phyloP scores from a whole-genome alignment of 169 alveolate genomes.

The Theileria orientalis region DNA sequence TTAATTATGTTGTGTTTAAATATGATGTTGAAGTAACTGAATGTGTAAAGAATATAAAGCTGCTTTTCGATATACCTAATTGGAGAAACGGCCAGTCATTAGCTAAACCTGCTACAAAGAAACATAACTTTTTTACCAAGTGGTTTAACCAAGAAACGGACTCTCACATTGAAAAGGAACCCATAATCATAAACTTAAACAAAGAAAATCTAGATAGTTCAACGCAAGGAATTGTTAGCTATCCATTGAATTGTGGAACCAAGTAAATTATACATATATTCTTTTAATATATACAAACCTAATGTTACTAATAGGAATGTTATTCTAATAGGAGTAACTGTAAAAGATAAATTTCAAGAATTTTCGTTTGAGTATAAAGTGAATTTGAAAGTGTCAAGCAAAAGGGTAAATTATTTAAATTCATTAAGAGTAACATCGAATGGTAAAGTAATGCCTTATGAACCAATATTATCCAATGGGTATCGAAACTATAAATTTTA shows the following conservation, averaged over 20 bases:
- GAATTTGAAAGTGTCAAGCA: constrained; percentile 13
- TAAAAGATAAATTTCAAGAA: not conserved
- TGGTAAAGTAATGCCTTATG: not conserved
- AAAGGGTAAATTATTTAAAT: constrained; percentile 17
- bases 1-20: constrained; percentile 8
- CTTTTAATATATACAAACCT: not conserved
- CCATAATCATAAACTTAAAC: constrained; percentile 16
- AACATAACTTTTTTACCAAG: not conserved
- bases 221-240: constrained; percentile 10
- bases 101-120: not conserved
- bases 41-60: constrained; percentile 17
- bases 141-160: not conserved
- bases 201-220: constrained; percentile 11
- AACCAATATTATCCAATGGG: constrained; percentile 37
- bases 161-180: constrained; percentile 1
- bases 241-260: constrained; percentile 41
- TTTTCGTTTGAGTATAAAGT: constrained; percentile 5
- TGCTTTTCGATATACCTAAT: constrained; percentile 25
- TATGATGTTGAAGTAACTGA: constrained; percentile 22
- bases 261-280: constrained; percentile 3
- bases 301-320: not conserved
- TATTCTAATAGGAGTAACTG: not conserved
- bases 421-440: constrained; percentile 9
- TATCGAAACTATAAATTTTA: constrained; percentile 1
- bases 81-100: constrained; percentile 15